phyloP scores from a whole-genome alignment of 2,329 filamentous ascomycete genomes.

The Cladosporium sp. region DNA sequence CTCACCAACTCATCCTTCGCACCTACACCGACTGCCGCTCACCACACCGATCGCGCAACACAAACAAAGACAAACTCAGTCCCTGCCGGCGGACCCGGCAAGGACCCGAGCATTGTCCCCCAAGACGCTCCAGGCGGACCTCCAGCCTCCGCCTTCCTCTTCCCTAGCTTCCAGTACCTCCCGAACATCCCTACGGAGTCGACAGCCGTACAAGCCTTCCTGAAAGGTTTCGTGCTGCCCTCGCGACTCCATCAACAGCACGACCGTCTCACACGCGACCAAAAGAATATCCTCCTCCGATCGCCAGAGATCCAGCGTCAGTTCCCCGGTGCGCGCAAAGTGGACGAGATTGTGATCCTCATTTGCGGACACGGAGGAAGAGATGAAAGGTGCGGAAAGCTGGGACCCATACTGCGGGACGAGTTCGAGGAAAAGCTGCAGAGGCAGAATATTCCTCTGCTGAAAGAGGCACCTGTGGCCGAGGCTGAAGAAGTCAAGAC shows the following conservation, averaged over 20 bases:
- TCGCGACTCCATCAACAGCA: slow-evolving; percentile 59
- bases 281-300: slow-evolving; percentile 45
- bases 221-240: slow-evolving; percentile 64
- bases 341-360: slow-evolving; percentile 68
- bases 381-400: slow-evolving; percentile 75
- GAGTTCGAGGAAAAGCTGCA: slow-evolving; percentile 65
- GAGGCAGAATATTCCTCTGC: slow-evolving; percentile 46
- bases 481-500: slow-evolving; percentile 30
- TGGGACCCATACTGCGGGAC: slow-evolving; percentile 66
- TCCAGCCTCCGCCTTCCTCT: slow-evolving; percentile 64
- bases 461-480: slow-evolving; percentile 40
- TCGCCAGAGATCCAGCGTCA: slow-evolving; percentile 44
- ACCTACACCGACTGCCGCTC: slow-evolving; percentile 38
- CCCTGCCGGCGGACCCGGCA: slow-evolving; percentile 20
- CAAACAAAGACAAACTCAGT: slow-evolving; percentile 17
- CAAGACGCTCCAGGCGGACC: slow-evolving; percentile 19
- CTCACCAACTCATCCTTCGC: slow-evolving; percentile 73
- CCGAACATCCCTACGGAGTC: slow-evolving; percentile 62
- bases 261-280: slow-evolving; percentile 50
- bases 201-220: slow-evolving; percentile 51
- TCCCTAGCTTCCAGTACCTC: slow-evolving; percentile 80
- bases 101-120: slow-evolving; percentile 28
- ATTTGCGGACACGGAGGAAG: slow-evolving; percentile 84
- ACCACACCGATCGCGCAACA: slow-evolving; percentile 15
- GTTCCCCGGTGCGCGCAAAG: slow-evolving; percentile 56